Evolutionary conservation across 169 alveolate genomes (phyloP).

Genomic region (Eimeria brunetti): DNA sequence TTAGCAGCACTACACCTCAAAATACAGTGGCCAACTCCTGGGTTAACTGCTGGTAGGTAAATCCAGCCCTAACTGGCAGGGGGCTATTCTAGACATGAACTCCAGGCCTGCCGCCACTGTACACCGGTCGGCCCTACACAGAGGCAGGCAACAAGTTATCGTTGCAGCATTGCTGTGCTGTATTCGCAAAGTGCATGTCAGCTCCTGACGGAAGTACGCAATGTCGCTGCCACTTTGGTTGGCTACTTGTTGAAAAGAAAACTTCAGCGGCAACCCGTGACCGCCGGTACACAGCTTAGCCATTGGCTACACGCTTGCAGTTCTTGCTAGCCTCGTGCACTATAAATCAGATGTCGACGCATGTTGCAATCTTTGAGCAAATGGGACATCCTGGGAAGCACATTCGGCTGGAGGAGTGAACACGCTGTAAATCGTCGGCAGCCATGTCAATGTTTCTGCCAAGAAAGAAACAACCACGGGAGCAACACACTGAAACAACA

Average conservation of each 20-base stretch:
- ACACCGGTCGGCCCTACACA: not conserved
- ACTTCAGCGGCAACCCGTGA: not conserved
- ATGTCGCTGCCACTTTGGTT: not conserved
- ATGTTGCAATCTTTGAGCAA: not conserved
- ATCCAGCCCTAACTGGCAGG: not conserved
- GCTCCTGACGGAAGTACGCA: not conserved
- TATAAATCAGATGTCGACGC: not conserved
- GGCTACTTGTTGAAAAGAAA: not conserved
- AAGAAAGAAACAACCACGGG: not conserved
- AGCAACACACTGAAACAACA: not conserved
- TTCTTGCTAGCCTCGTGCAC: not conserved
- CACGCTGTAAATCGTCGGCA: not conserved
- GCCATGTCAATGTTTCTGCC: not conserved
- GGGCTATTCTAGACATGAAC: not conserved
- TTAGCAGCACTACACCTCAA: no score
- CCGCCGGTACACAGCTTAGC: not conserved
- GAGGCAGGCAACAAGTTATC: not conserved
- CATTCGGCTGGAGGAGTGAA: not conserved
- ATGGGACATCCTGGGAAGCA: not conserved
- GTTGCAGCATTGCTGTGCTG: not conserved
- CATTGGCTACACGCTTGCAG: not conserved
- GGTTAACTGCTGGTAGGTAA: not conserved
- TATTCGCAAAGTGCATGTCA: not conserved
- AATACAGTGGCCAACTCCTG: not conserved
- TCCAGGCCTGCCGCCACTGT: not conserved